phyloP scores from a whole-genome alignment of 768 basidiomycete species.

The Leucogyrophana mollusca region DNA sequence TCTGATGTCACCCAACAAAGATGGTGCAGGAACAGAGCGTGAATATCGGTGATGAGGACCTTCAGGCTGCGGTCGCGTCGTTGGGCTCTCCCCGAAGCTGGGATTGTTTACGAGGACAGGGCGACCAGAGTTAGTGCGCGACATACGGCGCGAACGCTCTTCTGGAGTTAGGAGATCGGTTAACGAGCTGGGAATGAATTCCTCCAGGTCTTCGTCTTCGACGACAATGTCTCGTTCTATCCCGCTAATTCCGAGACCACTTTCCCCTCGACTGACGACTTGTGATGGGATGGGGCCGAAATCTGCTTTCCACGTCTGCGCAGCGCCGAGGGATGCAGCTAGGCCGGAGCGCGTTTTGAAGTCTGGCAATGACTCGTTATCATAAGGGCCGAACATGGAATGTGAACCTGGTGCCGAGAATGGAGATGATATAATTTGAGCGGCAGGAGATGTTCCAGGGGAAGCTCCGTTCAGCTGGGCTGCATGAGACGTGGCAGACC shows the following conservation, averaged over 20 bases:
- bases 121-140: constrained; percentile 59
- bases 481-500: constrained; percentile 37
- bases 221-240: constrained; percentile 42
- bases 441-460: constrained; percentile 60
- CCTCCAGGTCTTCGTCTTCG: constrained; percentile 81
- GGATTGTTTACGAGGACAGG: constrained; percentile 18
- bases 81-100: constrained; percentile 14
- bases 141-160: constrained; percentile 81
- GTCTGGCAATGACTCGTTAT: constrained; percentile 28
- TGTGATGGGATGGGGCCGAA: constrained; percentile 20
- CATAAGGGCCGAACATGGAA: constrained; percentile 39
- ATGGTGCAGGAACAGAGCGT: constrained; percentile 77
- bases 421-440: constrained; percentile 53
- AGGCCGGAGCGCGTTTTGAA: constrained; percentile 47
- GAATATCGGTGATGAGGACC: constrained; percentile 66
- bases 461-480: constrained; percentile 42
- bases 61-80: constrained; percentile 14
- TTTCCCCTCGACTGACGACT: constrained; percentile 4
- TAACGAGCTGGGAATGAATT: constrained; percentile 85
- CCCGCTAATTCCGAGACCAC: constrained; percentile 22
- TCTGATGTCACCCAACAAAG: constrained; percentile 70
- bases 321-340: constrained; percentile 59
- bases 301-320: constrained; percentile 27
- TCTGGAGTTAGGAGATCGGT: constrained; percentile 88
- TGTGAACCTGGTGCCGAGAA: constrained; percentile 75